phyloP scores from a whole-genome alignment of 2,329 filamentous ascomycete species.

The Clathrospora elynae region DNA sequence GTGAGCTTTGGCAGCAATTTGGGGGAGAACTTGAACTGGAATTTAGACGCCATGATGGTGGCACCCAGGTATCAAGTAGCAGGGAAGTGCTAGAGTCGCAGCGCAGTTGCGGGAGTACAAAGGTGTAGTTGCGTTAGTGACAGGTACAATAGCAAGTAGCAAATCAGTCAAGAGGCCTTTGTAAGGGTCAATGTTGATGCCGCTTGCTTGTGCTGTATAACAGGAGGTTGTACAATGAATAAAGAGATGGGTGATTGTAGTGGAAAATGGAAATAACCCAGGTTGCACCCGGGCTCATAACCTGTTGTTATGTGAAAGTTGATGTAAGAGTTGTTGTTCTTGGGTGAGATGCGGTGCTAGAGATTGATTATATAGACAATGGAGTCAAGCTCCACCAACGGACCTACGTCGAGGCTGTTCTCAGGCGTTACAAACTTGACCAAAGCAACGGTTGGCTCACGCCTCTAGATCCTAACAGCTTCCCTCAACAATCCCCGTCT shows the following conservation, averaged over 20 bases:
- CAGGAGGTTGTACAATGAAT: no score
- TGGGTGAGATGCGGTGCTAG: no score
- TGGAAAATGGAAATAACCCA: background rate
- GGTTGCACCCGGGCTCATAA: constrained; percentile 8
- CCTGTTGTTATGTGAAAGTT: constrained; percentile 7
- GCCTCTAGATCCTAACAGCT: constrained; percentile 7
- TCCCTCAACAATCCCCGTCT: background rate
- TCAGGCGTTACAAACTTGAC: constrained; percentile 5
- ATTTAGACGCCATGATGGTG: constrained; percentile 1
- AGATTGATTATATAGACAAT: constrained; percentile 5
- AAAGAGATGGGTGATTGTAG: no score
- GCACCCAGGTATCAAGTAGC: background rate
- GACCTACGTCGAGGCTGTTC: constrained; percentile 1
- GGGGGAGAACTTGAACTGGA: constrained; percentile 4
- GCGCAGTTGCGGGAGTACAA: background rate
- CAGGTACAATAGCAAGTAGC: background rate
- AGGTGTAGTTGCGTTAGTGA: constrained; percentile 1
- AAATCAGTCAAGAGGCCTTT: background rate
- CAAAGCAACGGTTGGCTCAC: constrained; percentile 6
- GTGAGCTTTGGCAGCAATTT: constrained; percentile 2
- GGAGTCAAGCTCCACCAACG: constrained; percentile 3
- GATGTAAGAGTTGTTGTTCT: no score
- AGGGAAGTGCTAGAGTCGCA: background rate
- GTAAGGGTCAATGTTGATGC: background rate
- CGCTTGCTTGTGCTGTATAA: background rate